Conservation (phyloP, 495 filamentous ascomycete species). For the Pyronema domesticum region DNA sequence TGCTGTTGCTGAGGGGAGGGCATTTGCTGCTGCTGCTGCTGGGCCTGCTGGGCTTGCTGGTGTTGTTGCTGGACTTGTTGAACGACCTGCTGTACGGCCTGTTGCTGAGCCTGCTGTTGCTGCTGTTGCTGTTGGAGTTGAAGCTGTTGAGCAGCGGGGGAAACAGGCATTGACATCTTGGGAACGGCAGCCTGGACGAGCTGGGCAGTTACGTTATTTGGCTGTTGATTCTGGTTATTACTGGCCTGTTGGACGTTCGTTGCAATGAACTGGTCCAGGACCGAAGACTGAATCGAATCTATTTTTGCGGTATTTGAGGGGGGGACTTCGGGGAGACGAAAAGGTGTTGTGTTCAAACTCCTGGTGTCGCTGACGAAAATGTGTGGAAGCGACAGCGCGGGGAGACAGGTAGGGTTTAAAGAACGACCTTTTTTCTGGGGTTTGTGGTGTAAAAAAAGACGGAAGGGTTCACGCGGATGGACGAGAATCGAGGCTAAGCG, state of each 20-base stretch:
- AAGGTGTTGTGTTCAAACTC: background rate
- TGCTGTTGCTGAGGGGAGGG: background rate
- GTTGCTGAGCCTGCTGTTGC: conserved; percentile 6
- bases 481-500: no score
- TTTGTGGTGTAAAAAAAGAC: background rate
- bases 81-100: background rate
- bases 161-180: conserved; percentile 22
- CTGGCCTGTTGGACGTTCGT: conserved; percentile 10
- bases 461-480: no score
- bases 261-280: conserved; percentile 24
- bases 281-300: conserved; percentile 19
- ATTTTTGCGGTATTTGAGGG: conserved; percentile 15
- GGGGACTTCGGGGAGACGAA: conserved; percentile 5
- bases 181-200: conserved; percentile 8
- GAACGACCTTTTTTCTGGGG: background rate
- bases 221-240: background rate
- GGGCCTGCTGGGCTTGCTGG: conserved; percentile 11
- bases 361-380: no score
- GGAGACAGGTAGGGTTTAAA: background rate
- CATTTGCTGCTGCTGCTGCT: conserved; percentile 5
- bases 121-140: conserved; percentile 13
- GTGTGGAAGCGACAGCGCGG: background rate
- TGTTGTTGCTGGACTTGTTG: conserved; percentile 3
- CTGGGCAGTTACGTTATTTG: conserved; percentile 6
- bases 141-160: conserved; percentile 17